Conservation (phyloP, 495 filamentous ascomycete genomes). For the Rostrohypoxylon terebratum region DNA sequence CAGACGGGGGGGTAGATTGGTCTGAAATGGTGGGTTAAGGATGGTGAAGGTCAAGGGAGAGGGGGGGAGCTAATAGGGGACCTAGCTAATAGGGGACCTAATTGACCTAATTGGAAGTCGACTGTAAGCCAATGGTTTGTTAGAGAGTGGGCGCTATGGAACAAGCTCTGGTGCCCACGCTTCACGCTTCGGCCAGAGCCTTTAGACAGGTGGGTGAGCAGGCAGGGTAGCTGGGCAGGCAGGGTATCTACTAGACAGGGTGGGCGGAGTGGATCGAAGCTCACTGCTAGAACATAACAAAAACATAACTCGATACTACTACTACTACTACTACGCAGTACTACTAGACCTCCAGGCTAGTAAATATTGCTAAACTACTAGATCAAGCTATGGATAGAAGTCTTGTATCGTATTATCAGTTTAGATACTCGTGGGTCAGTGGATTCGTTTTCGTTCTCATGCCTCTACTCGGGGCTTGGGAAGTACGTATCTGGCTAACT, state of each 20-base stretch:
- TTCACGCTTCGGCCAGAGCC: conserved; percentile 41
- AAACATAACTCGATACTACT: too few species aligned
- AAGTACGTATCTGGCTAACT: conserved; percentile 23
- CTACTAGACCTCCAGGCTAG: too few species aligned
- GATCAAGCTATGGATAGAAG: conserved; percentile 26
- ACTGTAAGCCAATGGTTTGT: conserved; percentile 28
- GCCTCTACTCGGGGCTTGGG: conserved; percentile 14
- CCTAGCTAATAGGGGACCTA: conserved; percentile 37
- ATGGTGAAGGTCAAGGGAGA: conserved; percentile 33
- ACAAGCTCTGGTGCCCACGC: conserved; percentile 41
- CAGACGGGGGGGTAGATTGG: conserved; percentile 40
- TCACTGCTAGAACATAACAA: conserved; percentile 4
- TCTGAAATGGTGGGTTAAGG: conserved; percentile 19
- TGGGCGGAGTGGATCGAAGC: conserved; percentile 32
- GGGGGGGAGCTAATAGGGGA: conserved; percentile 27
- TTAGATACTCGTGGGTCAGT: conserved; percentile 32
- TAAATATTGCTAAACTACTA: neutral
- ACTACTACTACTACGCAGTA: too few species aligned
- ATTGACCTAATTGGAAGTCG: conserved; percentile 20
- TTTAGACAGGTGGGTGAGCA: neutral
- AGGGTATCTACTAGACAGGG: too few species aligned
- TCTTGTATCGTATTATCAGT: conserved; percentile 7
- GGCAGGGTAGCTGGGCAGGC: too few species aligned
- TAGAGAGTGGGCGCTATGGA: conserved; percentile 33
- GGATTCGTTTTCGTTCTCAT: conserved; percentile 31